Evolutionary conservation across 176 grass and related monocot genomes (phyloP).

Genomic region (Microstegium vimineum): DNA sequence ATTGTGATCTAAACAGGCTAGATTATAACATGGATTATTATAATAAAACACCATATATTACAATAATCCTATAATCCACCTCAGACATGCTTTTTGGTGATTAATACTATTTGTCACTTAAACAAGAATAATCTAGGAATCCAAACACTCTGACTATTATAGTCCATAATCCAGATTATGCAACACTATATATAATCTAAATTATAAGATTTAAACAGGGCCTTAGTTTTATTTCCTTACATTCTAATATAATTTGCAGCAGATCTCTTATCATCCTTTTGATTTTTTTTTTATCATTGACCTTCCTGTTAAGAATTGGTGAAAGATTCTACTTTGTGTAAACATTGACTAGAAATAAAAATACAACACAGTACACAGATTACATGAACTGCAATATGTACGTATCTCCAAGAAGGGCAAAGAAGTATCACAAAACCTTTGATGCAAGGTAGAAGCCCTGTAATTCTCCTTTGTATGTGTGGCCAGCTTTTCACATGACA

Average conservation of each 20-base stretch:
- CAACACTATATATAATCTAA: not conserved
- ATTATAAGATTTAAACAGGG: not conserved
- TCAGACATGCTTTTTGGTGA: not conserved
- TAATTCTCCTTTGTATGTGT: not conserved
- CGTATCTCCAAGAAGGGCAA: not conserved
- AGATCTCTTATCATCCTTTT: too few relatives aligned
- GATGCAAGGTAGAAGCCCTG: not conserved
- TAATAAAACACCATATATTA: too few relatives aligned
- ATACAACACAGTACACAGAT: not conserved
- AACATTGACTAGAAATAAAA: conserved; percentile 10
- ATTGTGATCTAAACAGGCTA: too few relatives aligned
- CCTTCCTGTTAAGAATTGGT: not conserved
- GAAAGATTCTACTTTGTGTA: not conserved
- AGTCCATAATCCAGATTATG: not conserved
- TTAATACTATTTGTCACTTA: not conserved
- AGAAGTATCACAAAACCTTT: not conserved
- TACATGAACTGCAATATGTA: not conserved
- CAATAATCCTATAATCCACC: too few relatives aligned
- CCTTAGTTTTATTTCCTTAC: too few relatives aligned
- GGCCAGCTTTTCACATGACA: conserved; percentile 7
- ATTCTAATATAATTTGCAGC: too few relatives aligned
- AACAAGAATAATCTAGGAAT: not conserved
- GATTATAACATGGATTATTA: too few relatives aligned
- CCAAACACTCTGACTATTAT: not conserved
- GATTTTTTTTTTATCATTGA: too few relatives aligned